Evolutionary conservation across 139 green algal genomes (phyloP), one percentile per base, ranked within the genome.

Genomic region (Micractinium sp.): DNA sequence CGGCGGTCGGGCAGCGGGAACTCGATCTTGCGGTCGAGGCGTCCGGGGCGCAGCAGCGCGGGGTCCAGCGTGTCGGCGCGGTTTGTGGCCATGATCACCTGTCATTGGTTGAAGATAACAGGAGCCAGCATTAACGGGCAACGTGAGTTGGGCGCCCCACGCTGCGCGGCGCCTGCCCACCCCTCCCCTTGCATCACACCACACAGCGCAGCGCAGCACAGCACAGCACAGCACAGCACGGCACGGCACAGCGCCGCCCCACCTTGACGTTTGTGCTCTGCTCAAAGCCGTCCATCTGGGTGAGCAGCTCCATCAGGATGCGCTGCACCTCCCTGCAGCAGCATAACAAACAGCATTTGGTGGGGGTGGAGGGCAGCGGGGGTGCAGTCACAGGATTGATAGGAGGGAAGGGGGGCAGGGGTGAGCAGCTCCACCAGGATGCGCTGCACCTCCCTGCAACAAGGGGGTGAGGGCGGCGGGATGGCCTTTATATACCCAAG

Each of bases 351-450:
- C n/a, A n/a, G n/a, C n/a, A n/a, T n/a, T n/a, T n/a, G n/a, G n/a
- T n/a, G n/a, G n/a, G 80, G 7, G 31, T 15, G 74, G 9, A 85
- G n/a, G 12, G n/a, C n/a, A 7, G 60, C 12, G 77, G 77, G 13
- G 33, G n/a, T 9, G 47, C 74, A 80, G n/a, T 16, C 14, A 16
- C 60, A 67, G 60, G 15, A 67, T 67, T 25, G 27, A 56, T 9
- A 56, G 73, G 15, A 79, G 73, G 31, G 31, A 22, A 36, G 9
- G n/a, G n/a, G 33, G 75, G 13, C 75, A 56, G 75, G 98, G 89
- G 99, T 99, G 36, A 99, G 95, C 84, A 99, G 95, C 95, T 99
- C 98, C 97, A 99, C 99, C n/a, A 99, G 95, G 89, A 99, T 99
- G 78, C 98, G 95, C 95, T 99, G 98, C 83, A 99, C 97, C 93